These are phyloP conservation scores for Coriaria nepalensis DNA, from an alignment of 306 rosid genomes.

Conservation along the genomic window DNA sequence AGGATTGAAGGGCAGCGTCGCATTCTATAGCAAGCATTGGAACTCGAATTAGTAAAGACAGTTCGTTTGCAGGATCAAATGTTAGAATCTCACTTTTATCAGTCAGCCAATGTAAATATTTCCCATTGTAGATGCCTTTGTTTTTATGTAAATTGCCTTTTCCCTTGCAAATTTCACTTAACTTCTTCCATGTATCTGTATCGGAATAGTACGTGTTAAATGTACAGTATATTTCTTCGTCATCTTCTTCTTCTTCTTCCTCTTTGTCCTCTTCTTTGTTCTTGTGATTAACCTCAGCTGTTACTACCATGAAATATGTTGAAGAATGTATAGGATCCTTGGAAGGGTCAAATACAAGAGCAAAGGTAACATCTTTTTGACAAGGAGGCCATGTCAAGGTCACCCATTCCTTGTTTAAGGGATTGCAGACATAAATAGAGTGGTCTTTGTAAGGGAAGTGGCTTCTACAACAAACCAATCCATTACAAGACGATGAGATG, in stretches of 20 bases:
- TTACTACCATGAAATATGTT: conserved; percentile 28
- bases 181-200: conserved; percentile 30
- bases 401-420: conserved; percentile 29
- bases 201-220: conserved; percentile 39
- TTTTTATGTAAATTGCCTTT: conserved; percentile 19
- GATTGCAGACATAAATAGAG: conserved; percentile 44
- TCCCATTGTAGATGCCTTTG: conserved; percentile 24
- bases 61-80: conserved; percentile 35
- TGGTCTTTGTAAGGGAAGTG: conserved; percentile 24
- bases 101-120: conserved; percentile 45
- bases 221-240: conserved; percentile 14
- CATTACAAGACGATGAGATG: conserved; percentile 32
- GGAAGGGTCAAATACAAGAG: conserved; percentile 29
- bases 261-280: too few species aligned
- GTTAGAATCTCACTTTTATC: conserved; percentile 30
- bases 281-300: conserved; percentile 5
- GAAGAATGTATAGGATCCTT: conserved; percentile 8
- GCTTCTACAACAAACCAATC: conserved; percentile 46
- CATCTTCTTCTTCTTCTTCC: background rate
- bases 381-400: conserved; percentile 12
- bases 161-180: conserved; percentile 26
- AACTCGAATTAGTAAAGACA: conserved; percentile 27
- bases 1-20: conserved; percentile 21
- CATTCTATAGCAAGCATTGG: conserved; percentile 30
- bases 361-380: conserved; percentile 15